phyloP scores from a whole-genome alignment of 768 basidiomycete genomes.

The Russula sp. region DNA sequence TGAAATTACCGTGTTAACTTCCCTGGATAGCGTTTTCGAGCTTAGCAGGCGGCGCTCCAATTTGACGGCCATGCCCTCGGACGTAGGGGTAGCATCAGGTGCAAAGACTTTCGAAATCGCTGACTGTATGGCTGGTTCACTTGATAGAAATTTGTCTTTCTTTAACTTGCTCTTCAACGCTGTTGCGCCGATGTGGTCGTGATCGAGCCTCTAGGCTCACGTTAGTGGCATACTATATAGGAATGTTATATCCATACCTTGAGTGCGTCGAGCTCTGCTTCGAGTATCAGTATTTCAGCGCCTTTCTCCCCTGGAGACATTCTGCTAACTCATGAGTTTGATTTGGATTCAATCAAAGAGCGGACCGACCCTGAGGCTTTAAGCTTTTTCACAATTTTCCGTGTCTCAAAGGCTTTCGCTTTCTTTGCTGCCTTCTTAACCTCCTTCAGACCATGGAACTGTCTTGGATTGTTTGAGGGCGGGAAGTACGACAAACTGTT shows the following conservation, averaged over 20 bases:
- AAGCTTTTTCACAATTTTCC: slow-evolving; percentile 76
- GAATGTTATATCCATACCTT: slow-evolving; percentile 45
- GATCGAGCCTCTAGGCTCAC: slow-evolving; percentile 45
- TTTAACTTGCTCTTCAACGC: slow-evolving; percentile 68
- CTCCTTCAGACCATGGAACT: slow-evolving; percentile 75
- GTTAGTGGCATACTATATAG: not conserved
- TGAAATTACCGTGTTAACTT: slow-evolving; percentile 47
- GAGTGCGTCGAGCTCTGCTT: slow-evolving; percentile 52
- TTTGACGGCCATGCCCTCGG: slow-evolving; percentile 47
- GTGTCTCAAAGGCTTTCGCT: slow-evolving; percentile 73
- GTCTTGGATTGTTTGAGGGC: slow-evolving; percentile 5
- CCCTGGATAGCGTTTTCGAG: slow-evolving; percentile 63
- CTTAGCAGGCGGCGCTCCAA: slow-evolving; percentile 70
- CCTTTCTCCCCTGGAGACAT: slow-evolving; percentile 36
- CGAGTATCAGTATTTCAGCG: slow-evolving; percentile 43
- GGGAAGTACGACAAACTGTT: not conserved
- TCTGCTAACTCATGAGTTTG: slow-evolving; percentile 11
- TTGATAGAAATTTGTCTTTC: slow-evolving; percentile 56
- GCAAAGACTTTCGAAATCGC: slow-evolving; percentile 31
- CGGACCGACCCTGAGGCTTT: slow-evolving; percentile 57
- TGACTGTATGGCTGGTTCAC: slow-evolving; percentile 36
- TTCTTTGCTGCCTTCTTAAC: slow-evolving; percentile 74
- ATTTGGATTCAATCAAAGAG: not conserved
- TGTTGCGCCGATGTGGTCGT: slow-evolving; percentile 52
- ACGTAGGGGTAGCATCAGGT: slow-evolving; percentile 10